Evolutionary conservation across 208 protist species (phyloP).

Genomic region (Wallacemonas sp.): DNA sequence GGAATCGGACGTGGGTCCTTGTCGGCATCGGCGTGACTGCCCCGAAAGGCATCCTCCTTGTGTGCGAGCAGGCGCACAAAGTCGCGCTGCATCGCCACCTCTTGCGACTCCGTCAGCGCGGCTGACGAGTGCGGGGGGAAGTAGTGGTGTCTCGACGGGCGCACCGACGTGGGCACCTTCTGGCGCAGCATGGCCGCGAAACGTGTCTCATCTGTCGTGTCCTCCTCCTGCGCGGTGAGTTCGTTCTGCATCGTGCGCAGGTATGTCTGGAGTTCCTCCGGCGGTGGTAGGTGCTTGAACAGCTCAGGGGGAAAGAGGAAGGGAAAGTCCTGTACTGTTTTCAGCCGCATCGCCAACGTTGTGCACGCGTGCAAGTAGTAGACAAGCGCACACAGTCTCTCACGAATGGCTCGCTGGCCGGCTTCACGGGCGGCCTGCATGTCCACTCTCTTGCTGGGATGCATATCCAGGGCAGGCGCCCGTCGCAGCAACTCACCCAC

Average conservation of each 20-base stretch:
- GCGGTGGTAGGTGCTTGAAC: slow-evolving; percentile 33
- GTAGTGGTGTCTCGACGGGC: slow-evolving; percentile 24
- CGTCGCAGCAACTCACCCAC: slow-evolving; percentile 61
- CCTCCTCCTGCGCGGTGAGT: background rate
- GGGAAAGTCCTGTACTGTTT: slow-evolving; percentile 53
- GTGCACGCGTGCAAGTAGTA: slow-evolving; percentile 47
- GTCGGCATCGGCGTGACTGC: slow-evolving; percentile 38
- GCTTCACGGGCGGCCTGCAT: background rate
- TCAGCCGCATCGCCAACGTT: slow-evolving; percentile 22
- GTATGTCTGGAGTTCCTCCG: slow-evolving; percentile 9
- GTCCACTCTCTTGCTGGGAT: slow-evolving; percentile 23
- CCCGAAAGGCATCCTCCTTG: slow-evolving; percentile 28
- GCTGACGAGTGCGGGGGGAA: slow-evolving; percentile 24
- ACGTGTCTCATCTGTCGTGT: slow-evolving; percentile 27
- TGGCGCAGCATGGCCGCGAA: background rate
- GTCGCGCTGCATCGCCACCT: slow-evolving; percentile 46
- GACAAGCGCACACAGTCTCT: slow-evolving; percentile 25
- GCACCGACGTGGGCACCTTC: slow-evolving; percentile 17
- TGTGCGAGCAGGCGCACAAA: slow-evolving; percentile 23
- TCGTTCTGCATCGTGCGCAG: background rate
- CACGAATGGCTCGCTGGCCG: background rate
- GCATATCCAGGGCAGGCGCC: slow-evolving; percentile 35
- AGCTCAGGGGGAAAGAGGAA: slow-evolving; percentile 65
- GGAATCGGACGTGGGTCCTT: slow-evolving; percentile 75
- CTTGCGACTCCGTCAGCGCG: slow-evolving; percentile 49